phyloP scores from a whole-genome alignment of 2,329 filamentous ascomycete species.

The Cladophialophora bantiana region DNA sequence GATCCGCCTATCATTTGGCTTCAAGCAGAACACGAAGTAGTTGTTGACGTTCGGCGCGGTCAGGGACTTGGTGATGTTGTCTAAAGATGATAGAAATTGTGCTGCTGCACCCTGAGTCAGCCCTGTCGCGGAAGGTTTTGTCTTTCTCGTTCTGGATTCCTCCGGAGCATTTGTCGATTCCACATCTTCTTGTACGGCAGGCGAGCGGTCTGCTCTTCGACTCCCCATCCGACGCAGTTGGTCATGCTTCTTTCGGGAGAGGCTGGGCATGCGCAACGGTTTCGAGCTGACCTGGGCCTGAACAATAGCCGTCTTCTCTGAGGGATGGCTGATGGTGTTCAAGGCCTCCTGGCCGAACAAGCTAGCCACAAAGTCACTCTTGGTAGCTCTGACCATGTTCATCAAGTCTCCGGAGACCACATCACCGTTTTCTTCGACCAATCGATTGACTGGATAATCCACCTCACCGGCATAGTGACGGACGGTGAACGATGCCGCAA shows the following conservation, averaged over 20 bases:
- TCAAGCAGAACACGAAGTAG: constrained; percentile 96
- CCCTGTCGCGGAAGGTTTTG: constrained; percentile 50
- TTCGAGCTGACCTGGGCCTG: constrained; percentile 97
- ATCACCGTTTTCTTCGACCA: constrained; percentile 95
- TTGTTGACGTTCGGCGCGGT: constrained; percentile 83
- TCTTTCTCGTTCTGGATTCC: constrained; percentile 37
- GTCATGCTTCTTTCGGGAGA: constrained; percentile 79
- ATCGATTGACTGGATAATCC: constrained; percentile 84
- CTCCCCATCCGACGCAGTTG: constrained; percentile 57
- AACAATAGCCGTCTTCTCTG: constrained; percentile 88
- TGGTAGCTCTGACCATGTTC: constrained; percentile 87
- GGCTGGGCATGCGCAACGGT: constrained; percentile 88
- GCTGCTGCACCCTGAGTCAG: constrained; percentile 82
- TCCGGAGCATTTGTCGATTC: constrained; percentile 36
- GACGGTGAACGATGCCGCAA: constrained; percentile 81
- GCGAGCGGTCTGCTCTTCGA: constrained; percentile 44
- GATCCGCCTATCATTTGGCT: constrained; percentile 95
- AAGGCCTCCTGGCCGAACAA: constrained; percentile 96
- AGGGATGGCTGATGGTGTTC: constrained; percentile 90
- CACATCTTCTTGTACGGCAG: constrained; percentile 51
- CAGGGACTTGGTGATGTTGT: constrained; percentile 88
- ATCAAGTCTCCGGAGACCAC: constrained; percentile 94
- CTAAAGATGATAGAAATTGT: constrained; percentile 87
- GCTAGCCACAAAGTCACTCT: constrained; percentile 85
- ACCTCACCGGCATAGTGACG: constrained; percentile 97